A percentile compares a stretch with the other conserved stretches of the same genome.
These are phyloP conservation scores for Amyloporia xantha DNA, from an alignment of 768 basidiomycete species.

Conservation along the genomic window DNA sequence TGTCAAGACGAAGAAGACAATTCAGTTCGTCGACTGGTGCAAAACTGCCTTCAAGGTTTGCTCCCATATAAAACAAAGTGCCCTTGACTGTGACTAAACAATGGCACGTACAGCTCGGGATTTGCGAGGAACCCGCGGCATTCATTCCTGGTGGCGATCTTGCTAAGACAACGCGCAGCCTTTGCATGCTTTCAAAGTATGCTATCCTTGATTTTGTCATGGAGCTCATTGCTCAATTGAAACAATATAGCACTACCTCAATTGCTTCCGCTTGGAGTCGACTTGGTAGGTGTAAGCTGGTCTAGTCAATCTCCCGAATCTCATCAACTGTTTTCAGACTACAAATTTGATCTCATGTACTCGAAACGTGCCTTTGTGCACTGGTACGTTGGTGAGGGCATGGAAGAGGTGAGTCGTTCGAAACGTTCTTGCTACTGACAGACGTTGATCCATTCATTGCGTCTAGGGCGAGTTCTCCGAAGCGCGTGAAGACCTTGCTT, in stretches of 20 bases:
- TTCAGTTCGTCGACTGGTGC: constrained; percentile 98
- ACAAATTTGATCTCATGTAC: constrained; percentile 98
- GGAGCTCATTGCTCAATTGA: neutral
- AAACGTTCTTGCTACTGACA: constrained; percentile 9
- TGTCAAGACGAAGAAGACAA: constrained; percentile 97
- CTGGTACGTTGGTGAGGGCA: constrained; percentile 98
- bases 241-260: constrained; percentile 65
- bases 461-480: constrained; percentile 98
- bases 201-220: constrained; percentile 15
- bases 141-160: constrained; percentile 91
- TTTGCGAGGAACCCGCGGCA: constrained; percentile 95
- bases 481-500: constrained; percentile 96
- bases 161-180: constrained; percentile 86
- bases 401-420: constrained; percentile 69
- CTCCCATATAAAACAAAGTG: too few relatives aligned
- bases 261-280: constrained; percentile 95
- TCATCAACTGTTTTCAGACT: constrained; percentile 49
- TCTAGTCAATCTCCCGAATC: too few relatives aligned
- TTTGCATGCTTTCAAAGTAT: constrained; percentile 95
- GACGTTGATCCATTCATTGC: constrained; percentile 8
- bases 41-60: constrained; percentile 89
- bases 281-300: constrained; percentile 40
- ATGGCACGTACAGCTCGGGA: constrained; percentile 89
- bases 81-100: neutral
- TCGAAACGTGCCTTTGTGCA: constrained; percentile 90